Percentiles rank a stretch among this genome's conserved stretches.
phyloP scores from a whole-genome alignment of 2,329 filamentous ascomycete genomes.

The Colletotrichum sojae region DNA sequence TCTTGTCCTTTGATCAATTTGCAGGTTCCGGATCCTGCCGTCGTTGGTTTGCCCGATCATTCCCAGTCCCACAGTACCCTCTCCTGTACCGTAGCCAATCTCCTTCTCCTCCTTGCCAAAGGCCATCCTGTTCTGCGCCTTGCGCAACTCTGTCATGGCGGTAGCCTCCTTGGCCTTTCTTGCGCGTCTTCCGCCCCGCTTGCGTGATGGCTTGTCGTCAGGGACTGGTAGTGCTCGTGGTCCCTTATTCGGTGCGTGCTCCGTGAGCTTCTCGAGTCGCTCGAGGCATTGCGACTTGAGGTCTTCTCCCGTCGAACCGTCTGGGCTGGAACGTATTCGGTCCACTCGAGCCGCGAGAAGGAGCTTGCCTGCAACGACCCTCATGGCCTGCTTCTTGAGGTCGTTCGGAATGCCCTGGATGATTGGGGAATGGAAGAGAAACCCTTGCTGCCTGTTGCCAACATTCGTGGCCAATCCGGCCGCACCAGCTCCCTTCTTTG shows the following conservation, averaged over 20 bases:
- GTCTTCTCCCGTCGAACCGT: slow-evolving; percentile 86
- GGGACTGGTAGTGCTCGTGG: slow-evolving; percentile 89
- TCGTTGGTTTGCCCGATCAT: slow-evolving; percentile 95
- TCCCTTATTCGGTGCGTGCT: slow-evolving; percentile 91
- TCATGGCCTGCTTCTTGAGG: slow-evolving; percentile 92
- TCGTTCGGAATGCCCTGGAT: slow-evolving; percentile 86
- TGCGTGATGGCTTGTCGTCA: slow-evolving; percentile 94
- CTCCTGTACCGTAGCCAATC: slow-evolving; percentile 89
- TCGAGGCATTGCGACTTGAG: slow-evolving; percentile 87
- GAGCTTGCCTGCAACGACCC: slow-evolving; percentile 93
- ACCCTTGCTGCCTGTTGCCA: slow-evolving; percentile 91
- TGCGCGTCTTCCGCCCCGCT: slow-evolving; percentile 90
- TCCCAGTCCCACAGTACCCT: slow-evolving; percentile 88
- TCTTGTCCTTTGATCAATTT: slow-evolving; percentile 93
- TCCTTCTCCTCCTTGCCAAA: slow-evolving; percentile 97
- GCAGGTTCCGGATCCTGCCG: slow-evolving; percentile 88
- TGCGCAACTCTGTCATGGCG: slow-evolving; percentile 96
- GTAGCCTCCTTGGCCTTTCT: slow-evolving; percentile 96
- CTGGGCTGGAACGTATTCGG: slow-evolving; percentile 83
- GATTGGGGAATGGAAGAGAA: slow-evolving; percentile 91
- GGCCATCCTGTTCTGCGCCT: slow-evolving; percentile 95
- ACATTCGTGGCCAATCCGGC: slow-evolving; percentile 93
- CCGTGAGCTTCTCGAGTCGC: slow-evolving; percentile 91
- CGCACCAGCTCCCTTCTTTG: slow-evolving; percentile 82
- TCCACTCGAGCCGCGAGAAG: slow-evolving; percentile 95